A percentile compares a stretch with the other conserved stretches of the same genome.
Conservation (phyloP, 208 protist genomes). For the Trypanosoma melophagium region DNA sequence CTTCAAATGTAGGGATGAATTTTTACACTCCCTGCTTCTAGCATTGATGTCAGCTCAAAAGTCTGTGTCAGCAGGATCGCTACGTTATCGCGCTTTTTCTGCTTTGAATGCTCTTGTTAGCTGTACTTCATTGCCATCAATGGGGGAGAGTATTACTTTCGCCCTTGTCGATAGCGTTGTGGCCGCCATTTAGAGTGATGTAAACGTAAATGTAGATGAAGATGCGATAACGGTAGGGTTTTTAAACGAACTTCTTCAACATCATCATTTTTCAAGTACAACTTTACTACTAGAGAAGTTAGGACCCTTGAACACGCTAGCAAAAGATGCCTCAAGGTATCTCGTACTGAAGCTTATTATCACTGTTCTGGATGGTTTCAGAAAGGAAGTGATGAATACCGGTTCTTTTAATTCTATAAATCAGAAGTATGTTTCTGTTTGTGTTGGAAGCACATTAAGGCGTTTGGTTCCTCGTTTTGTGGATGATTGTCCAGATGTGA, state of each 20-base stretch:
- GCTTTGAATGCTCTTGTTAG: background rate
- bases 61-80: background rate
- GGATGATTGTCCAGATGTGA: background rate
- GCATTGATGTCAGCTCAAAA: background rate
- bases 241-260: background rate
- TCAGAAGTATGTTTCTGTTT: background rate
- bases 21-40: constrained; percentile 1
- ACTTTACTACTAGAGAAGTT: background rate
- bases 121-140: background rate
- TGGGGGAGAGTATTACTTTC: background rate
- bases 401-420: background rate
- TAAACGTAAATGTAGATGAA: background rate
- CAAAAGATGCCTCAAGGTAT: background rate
- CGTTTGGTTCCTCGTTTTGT: background rate
- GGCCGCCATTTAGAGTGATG: background rate
- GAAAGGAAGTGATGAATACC: background rate
- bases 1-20: constrained; percentile 13
- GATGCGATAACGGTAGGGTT: background rate
- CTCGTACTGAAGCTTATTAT: background rate
- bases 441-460: background rate
- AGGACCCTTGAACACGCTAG: background rate
- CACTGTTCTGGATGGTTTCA: background rate
- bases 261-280: background rate
- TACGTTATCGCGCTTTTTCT: background rate
- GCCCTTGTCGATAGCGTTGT: background rate